Conservation (phyloP, 306 rosid species). For the Quercus aquifolioides region DNA sequence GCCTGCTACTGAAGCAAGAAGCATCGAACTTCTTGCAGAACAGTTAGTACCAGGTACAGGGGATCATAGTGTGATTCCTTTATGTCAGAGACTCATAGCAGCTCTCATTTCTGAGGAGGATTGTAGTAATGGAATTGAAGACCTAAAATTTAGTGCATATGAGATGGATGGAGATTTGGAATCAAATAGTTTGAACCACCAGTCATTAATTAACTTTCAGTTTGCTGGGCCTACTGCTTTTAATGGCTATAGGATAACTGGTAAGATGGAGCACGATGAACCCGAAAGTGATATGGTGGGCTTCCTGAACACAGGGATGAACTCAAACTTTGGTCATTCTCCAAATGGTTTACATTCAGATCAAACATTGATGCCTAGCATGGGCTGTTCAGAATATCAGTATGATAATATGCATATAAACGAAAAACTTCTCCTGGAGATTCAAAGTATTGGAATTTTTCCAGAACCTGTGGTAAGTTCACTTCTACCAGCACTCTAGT, state of each 20-base stretch:
- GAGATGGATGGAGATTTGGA: conserved; percentile 67
- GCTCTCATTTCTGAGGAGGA: conserved; percentile 89
- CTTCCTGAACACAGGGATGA: conserved; percentile 42
- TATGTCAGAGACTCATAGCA: conserved; percentile 84
- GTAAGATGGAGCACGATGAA: conserved; percentile 50
- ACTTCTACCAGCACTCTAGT: conserved; percentile 13
- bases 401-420: conserved; percentile 64
- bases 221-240: conserved; percentile 60
- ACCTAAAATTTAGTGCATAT: conserved; percentile 48
- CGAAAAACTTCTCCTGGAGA: conserved; percentile 87
- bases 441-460: conserved; percentile 81
- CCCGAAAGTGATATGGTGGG: conserved; percentile 44
- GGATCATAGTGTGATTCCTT: conserved; percentile 62
- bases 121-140: conserved; percentile 58
- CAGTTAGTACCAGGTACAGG: conserved; percentile 45
- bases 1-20: conserved; percentile 27
- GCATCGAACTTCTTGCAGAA: conserved; percentile 36
- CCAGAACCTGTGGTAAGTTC: conserved; percentile 72
- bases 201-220: conserved; percentile 43
- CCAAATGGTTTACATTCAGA: conserved; percentile 59
- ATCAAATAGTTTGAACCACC: conserved; percentile 49
- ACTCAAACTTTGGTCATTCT: conserved; percentile 41
- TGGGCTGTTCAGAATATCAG: conserved; percentile 62
- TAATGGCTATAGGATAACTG: conserved; percentile 53
- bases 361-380: conserved; percentile 44